Percentiles rank a stretch among this genome's conserved stretches.
Conservation (phyloP, 73 alveolate genomes). For the Breviolum minutum region DNA sequence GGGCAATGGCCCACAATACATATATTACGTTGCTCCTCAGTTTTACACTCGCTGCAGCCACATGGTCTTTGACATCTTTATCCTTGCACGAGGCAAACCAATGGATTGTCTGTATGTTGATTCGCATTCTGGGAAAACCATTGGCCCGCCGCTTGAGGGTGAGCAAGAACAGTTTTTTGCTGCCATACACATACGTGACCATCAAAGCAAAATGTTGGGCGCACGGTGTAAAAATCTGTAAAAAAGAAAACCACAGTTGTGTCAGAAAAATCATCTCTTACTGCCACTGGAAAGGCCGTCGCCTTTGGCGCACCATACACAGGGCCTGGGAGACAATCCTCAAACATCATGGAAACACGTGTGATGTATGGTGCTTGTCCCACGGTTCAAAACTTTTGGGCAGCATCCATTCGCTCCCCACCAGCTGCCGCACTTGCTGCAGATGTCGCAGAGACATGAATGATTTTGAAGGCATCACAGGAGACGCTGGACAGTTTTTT, state of each 20-base stretch:
- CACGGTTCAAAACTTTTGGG: background rate
- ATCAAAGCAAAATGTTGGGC: slow-evolving; percentile 7
- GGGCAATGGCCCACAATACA: background rate
- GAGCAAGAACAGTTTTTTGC: background rate
- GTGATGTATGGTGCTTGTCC: slow-evolving; percentile 3
- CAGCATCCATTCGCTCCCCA: background rate
- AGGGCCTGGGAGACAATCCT: slow-evolving; percentile 17
- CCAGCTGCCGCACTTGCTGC: background rate
- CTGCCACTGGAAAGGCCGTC: background rate
- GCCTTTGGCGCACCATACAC: background rate
- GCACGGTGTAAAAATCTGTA: background rate
- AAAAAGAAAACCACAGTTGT: background rate
- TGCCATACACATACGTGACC: background rate
- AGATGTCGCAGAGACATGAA: background rate
- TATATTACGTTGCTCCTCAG: background rate
- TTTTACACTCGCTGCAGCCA: background rate
- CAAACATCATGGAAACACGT: background rate
- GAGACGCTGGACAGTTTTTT: slow-evolving; percentile 26
- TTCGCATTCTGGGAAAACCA: background rate
- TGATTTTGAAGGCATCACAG: background rate
- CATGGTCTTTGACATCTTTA: background rate
- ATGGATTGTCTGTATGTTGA: background rate
- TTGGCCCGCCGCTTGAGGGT: background rate
- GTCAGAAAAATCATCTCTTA: slow-evolving; percentile 13
- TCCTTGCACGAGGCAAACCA: background rate